phyloP scores from a whole-genome alignment of 441 rosid species.

The Dalechampia spathulata region DNA sequence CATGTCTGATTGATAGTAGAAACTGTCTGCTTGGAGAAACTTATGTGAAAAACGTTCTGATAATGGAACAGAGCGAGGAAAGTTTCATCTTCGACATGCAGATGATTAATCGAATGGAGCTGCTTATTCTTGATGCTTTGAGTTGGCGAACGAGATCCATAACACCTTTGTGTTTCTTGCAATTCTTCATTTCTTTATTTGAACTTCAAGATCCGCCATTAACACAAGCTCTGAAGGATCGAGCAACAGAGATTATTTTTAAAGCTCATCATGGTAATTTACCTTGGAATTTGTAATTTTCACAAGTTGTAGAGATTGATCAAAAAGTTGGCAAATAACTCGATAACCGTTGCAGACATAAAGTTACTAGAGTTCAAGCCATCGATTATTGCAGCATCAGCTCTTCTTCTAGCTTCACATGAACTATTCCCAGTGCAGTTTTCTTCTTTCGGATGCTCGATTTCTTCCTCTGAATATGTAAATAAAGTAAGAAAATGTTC shows the following conservation, averaged over 20 bases:
- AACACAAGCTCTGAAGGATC: constrained; percentile 37
- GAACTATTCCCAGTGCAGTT: constrained; percentile 47
- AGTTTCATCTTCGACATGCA: constrained; percentile 34
- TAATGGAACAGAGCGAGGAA: constrained; percentile 26
- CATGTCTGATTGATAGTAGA: too few relatives aligned
- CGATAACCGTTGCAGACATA: too few relatives aligned
- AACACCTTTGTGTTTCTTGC: constrained; percentile 54
- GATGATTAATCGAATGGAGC: constrained; percentile 47
- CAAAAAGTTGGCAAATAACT: too few relatives aligned
- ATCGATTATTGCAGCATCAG: constrained; percentile 53
- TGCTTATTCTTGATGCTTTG: constrained; percentile 45
- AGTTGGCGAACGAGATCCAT: constrained; percentile 68
- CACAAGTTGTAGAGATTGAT: too few relatives aligned
- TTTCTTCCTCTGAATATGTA: constrained; percentile 25
- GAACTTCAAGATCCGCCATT: constrained; percentile 33
- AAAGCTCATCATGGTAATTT: constrained; percentile 48
- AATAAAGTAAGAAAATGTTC: constrained; percentile 32
- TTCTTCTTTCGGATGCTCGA: constrained; percentile 25
- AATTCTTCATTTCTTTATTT: constrained; percentile 39
- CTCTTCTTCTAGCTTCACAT: constrained; percentile 39
- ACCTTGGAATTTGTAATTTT: too few relatives aligned
- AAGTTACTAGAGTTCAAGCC: constrained; percentile 50
- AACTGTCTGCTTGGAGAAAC: too few relatives aligned
- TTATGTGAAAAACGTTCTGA: too few relatives aligned
- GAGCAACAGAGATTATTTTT: constrained; percentile 43